Percentiles rank a stretch among this genome's conserved stretches.
phyloP scores from a whole-genome alignment of 2,329 filamentous ascomycete genomes.

The Fusarium pseudoanthophilum region DNA sequence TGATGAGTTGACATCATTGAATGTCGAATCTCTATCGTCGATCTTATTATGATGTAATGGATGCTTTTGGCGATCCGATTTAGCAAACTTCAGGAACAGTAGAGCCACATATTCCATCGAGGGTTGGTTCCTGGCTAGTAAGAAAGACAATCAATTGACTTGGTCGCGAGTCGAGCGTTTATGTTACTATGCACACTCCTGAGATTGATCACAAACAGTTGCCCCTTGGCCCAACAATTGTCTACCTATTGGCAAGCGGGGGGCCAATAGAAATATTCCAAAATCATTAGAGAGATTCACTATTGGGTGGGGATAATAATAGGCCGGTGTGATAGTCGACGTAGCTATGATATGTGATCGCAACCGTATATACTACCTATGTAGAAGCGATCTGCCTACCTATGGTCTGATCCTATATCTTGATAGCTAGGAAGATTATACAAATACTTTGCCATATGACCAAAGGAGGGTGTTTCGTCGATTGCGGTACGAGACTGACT shows the following conservation, averaged over 20 bases:
- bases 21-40: neutral
- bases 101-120: neutral
- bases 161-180: neutral
- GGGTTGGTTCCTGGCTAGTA: conserved; percentile 4
- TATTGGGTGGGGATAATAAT: neutral
- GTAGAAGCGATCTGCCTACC: neutral
- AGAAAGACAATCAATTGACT: neutral
- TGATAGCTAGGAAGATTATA: neutral
- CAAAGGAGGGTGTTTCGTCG: neutral
- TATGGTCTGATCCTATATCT: neutral
- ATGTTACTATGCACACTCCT: neutral
- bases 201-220: neutral
- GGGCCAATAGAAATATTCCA: neutral
- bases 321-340: neutral
- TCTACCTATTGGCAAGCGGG: too few species aligned
- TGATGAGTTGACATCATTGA: conserved; percentile 16
- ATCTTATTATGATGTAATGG: conserved; percentile 25
- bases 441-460: neutral
- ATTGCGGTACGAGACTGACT: neutral
- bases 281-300: neutral
- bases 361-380: neutral
- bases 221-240: neutral
- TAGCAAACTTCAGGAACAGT: conserved; percentile 5
- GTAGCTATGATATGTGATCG: neutral
- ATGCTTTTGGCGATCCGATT: conserved; percentile 21